Percentiles rank a stretch among this genome's conserved stretches.
Evolutionary conservation across 2,329 filamentous ascomycete genomes (phyloP).

Genomic region (Zasmidium cellare): DNA sequence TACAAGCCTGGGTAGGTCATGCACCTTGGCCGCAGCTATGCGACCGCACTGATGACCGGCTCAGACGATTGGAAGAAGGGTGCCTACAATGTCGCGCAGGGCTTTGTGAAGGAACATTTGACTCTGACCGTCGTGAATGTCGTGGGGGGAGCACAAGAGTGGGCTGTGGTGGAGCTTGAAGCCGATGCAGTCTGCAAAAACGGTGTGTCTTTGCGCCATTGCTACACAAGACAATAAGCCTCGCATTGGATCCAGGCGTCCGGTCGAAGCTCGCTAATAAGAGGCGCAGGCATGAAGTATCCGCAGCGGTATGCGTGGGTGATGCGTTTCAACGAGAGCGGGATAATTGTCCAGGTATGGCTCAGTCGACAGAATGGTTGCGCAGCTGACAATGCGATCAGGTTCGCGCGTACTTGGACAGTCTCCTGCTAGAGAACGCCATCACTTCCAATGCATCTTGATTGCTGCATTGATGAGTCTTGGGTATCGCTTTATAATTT

Average conservation of each 20-base stretch:
- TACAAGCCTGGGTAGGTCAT: slow-evolving; percentile 21
- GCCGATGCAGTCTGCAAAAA: slow-evolving; percentile 31
- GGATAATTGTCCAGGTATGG: slow-evolving; percentile 29
- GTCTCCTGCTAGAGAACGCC: slow-evolving; percentile 28
- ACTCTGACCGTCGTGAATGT: slow-evolving; percentile 28
- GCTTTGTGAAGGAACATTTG: slow-evolving; percentile 24
- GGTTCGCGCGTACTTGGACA: slow-evolving; percentile 29
- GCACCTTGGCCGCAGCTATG: neutral
- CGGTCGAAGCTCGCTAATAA: neutral
- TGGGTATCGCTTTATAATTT: no score
- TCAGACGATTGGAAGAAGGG: slow-evolving; percentile 29
- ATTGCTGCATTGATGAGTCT: neutral
- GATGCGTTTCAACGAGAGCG: slow-evolving; percentile 27
- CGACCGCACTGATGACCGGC: neutral
- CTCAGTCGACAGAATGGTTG: neutral
- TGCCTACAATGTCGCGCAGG: slow-evolving; percentile 27
- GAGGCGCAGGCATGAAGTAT: slow-evolving; percentile 23
- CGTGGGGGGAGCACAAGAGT: slow-evolving; percentile 27
- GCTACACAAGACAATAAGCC: neutral
- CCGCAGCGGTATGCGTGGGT: slow-evolving; percentile 31
- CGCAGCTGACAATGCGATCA: slow-evolving; percentile 2
- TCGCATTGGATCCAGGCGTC: neutral
- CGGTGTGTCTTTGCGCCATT: slow-evolving; percentile 15
- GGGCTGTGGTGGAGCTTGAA: slow-evolving; percentile 30
- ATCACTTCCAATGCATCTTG: slow-evolving; percentile 20